Conservation (phyloP, 2,329 filamentous ascomycete species). For the Colletotrichum destructivum region DNA sequence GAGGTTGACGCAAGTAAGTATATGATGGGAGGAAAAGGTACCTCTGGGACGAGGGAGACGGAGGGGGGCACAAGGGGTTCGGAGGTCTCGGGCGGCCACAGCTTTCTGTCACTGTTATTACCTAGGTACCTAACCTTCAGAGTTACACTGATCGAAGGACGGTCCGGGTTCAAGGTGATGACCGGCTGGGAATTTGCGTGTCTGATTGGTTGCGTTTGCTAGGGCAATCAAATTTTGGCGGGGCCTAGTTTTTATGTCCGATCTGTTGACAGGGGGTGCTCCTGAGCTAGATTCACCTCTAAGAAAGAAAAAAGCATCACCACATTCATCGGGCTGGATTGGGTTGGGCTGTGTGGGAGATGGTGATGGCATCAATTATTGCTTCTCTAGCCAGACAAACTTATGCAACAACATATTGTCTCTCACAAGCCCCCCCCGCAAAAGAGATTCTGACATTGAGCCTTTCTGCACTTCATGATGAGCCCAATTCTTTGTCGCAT, state of each 20-base stretch:
- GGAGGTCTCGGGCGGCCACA: constrained; percentile 35
- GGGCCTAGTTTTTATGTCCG: not conserved
- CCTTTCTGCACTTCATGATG: too few species aligned
- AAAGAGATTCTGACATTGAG: too few species aligned
- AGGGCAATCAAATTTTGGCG: constrained; percentile 9
- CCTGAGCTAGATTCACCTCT: not conserved
- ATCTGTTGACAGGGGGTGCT: not conserved
- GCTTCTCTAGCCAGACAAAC: too few species aligned
- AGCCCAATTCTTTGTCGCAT: not conserved
- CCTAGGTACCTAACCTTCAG: too few species aligned
- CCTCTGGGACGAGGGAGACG: constrained; percentile 4
- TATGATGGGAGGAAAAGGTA: not conserved
- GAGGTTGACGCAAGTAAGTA: constrained; percentile 1
- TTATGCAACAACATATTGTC: too few species aligned
- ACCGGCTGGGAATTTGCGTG: constrained; percentile 11
- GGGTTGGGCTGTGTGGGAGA: too few species aligned
- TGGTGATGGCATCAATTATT: too few species aligned
- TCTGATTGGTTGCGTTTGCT: constrained; percentile 23
- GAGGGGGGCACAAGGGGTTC: constrained; percentile 27
- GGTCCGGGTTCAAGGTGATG: constrained; percentile 10
- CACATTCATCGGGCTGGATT: too few species aligned
- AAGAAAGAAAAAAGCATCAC: not conserved
- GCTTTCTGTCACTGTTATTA: constrained; percentile 17
- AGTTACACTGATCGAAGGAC: constrained; percentile 18
- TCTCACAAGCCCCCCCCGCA: too few species aligned